Base-by-base conservation (phyloP, 2,329 filamentous ascomycete genomes). In the Pseudogymnoascus sp. region DNA sequence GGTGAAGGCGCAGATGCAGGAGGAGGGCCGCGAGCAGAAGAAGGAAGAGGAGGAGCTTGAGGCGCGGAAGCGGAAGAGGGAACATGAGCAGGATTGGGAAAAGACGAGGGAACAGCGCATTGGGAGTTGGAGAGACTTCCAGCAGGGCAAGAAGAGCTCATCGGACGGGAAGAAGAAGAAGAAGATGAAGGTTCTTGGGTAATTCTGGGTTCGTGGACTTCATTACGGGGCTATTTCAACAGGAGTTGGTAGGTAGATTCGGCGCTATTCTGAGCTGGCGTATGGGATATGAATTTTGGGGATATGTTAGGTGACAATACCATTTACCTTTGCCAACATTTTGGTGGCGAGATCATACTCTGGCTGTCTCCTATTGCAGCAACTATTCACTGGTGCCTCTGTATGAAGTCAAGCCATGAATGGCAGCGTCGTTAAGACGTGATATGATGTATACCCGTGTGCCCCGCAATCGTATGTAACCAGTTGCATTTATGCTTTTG, bases 31-130 rank as follows among this genome's bases (percentile, higher is more conserved):
- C 63, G 89, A 95, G 79, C 88, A 96, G 82, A 85, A 87, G 73
- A 90, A 89, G 75, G 87, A 87, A 71, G 95, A 99, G 21, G 90
- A 92, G 70, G 93, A 97, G 78, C 67, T 90, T 8, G 92, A 93
- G 71, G 84, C 84, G 69, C 81, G 90, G 71, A 93, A 93, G 79
- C 83, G 90, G 70, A 93, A 93, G 84, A 83, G 95, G 66, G 92
- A 98, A 74, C 91, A 95, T 75, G 92, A 98, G 69, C 87, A 95
- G 78, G 90, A 93, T 67, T 99, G 95, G 95, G 95, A 99, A 80
- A 87, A 90, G 73, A 96, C 90, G 25, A 81, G 95, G 57, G 95
- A 99, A 66, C 85, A 92, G 78, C 84, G 95, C 68, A 98, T 99
- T 77, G 90, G 87, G 68, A 96, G 90, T 76, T 99, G 95, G 95